phyloP scores from a whole-genome alignment of 805 yeast genomes.

The Saccharomycopsis babjevae region DNA sequence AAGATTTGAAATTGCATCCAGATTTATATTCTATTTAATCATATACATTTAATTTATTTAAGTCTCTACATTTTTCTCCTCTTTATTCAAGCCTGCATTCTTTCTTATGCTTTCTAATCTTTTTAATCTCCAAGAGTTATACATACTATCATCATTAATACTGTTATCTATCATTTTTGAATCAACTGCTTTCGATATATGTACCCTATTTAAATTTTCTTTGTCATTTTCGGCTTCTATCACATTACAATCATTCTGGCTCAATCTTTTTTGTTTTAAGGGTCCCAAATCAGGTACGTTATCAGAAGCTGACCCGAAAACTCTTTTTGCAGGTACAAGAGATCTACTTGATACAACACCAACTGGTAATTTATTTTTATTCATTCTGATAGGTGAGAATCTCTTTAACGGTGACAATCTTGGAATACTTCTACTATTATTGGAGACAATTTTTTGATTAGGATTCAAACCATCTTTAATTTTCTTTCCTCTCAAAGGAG shows the following conservation, averaged over 20 bases:
- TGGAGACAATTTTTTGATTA: not conserved
- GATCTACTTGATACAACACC: not conserved
- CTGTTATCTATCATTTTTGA: not conserved
- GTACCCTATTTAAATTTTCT: not conserved
- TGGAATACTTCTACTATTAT: not conserved
- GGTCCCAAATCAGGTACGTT: not conserved
- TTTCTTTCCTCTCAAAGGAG: not conserved
- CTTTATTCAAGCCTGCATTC: not conserved
- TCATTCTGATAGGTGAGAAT: not conserved
- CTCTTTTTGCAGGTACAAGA: not conserved
- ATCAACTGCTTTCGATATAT: not conserved
- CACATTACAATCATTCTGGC: not conserved
- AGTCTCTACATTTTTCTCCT: not conserved
- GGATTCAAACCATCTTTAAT: not conserved
- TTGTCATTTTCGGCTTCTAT: not conserved
- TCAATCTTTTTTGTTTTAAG: not conserved
- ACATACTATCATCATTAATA: constrained; percentile 8
- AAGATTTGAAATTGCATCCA: not conserved
- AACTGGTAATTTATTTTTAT: not conserved
- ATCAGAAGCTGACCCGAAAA: not conserved
- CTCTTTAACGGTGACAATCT: not conserved
- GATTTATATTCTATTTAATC: too few species aligned
- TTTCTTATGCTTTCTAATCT: constrained; percentile 3
- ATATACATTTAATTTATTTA: not conserved
- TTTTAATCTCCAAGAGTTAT: constrained; percentile 5